Percentiles rank a stretch among this genome's conserved stretches.
Conservation (phyloP, 176 grass and related monocot species). For the Thinopyrum elongatum region DNA sequence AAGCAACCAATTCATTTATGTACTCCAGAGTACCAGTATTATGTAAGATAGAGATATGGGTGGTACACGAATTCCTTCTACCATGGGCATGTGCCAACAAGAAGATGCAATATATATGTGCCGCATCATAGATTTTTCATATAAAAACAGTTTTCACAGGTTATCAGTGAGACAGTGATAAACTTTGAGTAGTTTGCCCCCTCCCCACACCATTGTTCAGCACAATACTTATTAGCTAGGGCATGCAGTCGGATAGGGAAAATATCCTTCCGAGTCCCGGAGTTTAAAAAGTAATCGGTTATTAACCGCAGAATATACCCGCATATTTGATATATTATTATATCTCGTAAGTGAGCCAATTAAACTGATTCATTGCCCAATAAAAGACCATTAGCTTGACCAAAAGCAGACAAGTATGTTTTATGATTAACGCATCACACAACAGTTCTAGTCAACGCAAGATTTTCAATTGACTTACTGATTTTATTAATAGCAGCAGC, state of each 20-base stretch:
- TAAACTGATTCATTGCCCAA: not conserved
- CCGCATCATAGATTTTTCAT: not conserved
- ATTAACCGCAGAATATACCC: too few species aligned
- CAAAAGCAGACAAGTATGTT: not conserved
- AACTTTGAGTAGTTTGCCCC: too few species aligned
- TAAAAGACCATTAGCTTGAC: not conserved
- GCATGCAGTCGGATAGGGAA: too few species aligned
- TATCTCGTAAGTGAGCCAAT: too few species aligned
- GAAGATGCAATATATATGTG: not conserved
- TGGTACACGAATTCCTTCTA: not conserved
- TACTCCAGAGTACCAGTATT: not conserved
- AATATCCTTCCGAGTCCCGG: too few species aligned
- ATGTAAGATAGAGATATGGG: not conserved
- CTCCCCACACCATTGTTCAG: too few species aligned
- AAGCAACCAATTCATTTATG: not conserved
- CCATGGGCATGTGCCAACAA: not conserved
- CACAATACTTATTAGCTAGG: too few species aligned
- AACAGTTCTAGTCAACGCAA: conserved; percentile 14
- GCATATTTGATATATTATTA: too few species aligned
- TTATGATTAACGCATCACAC: not conserved
- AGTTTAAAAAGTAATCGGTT: too few species aligned
- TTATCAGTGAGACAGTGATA: not conserved
- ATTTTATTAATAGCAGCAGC: conserved; percentile 77
- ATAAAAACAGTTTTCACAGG: not conserved
- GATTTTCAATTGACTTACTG: conserved; percentile 38